phyloP scores from a whole-genome alignment of 352 stramenopile species.

The Blastocystis sp. region DNA sequence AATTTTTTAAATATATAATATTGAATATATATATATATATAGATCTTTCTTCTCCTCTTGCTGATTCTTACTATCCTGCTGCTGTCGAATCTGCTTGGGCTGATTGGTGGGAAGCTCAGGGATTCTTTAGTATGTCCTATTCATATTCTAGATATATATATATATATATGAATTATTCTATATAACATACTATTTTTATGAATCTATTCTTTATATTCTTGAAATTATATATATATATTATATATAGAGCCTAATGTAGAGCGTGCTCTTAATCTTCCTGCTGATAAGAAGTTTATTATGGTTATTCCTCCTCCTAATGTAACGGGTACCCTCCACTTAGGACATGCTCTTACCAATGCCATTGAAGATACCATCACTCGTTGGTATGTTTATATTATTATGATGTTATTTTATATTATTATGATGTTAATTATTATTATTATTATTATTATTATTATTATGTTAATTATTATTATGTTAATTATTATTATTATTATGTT shows the following conservation, averaged over 20 bases:
- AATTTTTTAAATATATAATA: background rate
- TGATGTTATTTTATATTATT: background rate
- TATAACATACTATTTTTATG: too few relatives aligned
- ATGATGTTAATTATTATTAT: too few relatives aligned
- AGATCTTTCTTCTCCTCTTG: slow-evolving; percentile 65
- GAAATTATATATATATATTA: background rate
- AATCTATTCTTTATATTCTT: too few relatives aligned
- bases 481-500: background rate
- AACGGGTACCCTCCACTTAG: slow-evolving; percentile 83
- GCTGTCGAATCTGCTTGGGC: slow-evolving; percentile 92
- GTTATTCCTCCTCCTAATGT: slow-evolving; percentile 92
- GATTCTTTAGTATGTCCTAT: slow-evolving; percentile 71
- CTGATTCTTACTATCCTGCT: slow-evolving; percentile 73
- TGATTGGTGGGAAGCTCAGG: slow-evolving; percentile 83
- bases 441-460: background rate
- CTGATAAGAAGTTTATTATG: slow-evolving; percentile 86
- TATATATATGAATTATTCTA: background rate
- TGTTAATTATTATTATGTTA: background rate
- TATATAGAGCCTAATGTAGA: slow-evolving; percentile 55
- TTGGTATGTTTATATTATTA: slow-evolving; percentile 8
- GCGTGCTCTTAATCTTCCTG: slow-evolving; percentile 53
- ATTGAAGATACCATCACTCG: slow-evolving; percentile 84
- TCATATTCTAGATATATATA: too few relatives aligned
- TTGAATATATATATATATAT: slow-evolving; percentile 1
- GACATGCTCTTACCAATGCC: slow-evolving; percentile 79